phyloP scores from a whole-genome alignment of 306 rosid genomes.

The Sesbania bispinosa region DNA sequence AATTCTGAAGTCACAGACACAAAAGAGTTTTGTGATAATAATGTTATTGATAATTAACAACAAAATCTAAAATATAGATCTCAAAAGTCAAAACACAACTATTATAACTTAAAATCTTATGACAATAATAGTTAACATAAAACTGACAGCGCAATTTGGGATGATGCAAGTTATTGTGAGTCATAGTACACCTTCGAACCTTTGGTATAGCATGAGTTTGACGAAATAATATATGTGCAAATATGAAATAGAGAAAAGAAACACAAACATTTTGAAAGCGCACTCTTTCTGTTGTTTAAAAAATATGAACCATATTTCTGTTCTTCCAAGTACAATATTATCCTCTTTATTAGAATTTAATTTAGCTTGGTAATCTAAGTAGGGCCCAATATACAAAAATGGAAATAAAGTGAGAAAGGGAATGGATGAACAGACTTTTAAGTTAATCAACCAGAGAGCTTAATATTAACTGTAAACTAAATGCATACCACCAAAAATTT shows the following conservation, averaged over 20 bases:
- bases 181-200: neutral
- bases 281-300: neutral
- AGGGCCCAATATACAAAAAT: slow-evolving; percentile 1
- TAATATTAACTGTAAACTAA: neutral
- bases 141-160: no score
- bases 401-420: neutral
- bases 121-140: no score
- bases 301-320: slow-evolving; percentile 13
- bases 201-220: neutral
- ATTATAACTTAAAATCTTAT: neutral
- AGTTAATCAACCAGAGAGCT: neutral
- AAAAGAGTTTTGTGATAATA: neutral
- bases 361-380: neutral
- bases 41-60: neutral
- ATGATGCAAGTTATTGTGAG: neutral
- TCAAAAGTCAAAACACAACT: slow-evolving; percentile 11
- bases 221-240: neutral
- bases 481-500: neutral
- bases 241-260: neutral
- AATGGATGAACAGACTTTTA: neutral
- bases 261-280: neutral
- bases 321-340: neutral
- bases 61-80: slow-evolving; percentile 2
- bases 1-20: neutral
- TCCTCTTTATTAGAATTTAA: neutral